A percentile compares a stretch with the other conserved stretches of the same genome.
Evolutionary conservation across 75 land plant genomes (phyloP).

Genomic region (Ceratopteris richardii): DNA sequence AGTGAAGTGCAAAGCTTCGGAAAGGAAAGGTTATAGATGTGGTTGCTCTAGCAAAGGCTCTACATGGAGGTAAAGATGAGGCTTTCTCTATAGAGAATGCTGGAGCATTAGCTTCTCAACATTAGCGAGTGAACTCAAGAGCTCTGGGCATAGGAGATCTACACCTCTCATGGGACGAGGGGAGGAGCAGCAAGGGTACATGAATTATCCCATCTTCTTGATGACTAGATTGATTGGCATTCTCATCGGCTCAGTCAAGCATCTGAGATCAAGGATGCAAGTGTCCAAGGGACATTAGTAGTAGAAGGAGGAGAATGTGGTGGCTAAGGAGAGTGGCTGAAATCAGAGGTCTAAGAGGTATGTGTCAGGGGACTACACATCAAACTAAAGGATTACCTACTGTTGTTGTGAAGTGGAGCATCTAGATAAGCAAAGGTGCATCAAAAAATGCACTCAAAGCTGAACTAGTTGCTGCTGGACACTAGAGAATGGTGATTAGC

Average conservation of each 20-base stretch:
- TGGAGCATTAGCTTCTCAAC: conserved; percentile 28
- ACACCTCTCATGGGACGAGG: conserved; percentile 51
- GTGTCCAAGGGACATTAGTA: too few species aligned
- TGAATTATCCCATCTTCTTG: conserved; percentile 70
- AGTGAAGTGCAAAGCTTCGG: conserved; percentile 40
- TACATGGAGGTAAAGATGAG: conserved; percentile 71
- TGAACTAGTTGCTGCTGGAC: too few species aligned
- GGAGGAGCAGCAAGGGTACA: conserved; percentile 71
- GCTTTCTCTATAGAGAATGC: conserved; percentile 31
- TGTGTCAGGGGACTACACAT: too few species aligned
- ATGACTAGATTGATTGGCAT: conserved; percentile 92
- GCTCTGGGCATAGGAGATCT: conserved; percentile 60
- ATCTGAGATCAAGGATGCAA: too few species aligned
- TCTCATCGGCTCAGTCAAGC: conserved; percentile 83
- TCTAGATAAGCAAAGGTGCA: too few species aligned
- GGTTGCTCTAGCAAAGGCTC: conserved; percentile 59
- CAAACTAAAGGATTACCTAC: too few species aligned
- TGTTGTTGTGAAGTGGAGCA: too few species aligned
- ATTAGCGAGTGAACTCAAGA: conserved; percentile 55
- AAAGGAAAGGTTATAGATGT: conserved; percentile 61
- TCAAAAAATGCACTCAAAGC: too few species aligned
- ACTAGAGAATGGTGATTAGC: too few species aligned
- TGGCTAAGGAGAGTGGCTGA: too few species aligned
- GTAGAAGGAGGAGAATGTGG: too few species aligned
- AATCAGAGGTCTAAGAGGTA: too few species aligned